These are phyloP conservation scores for Candida orba DNA, from an alignment of 805 yeast species.

Conservation along the genomic window DNA sequence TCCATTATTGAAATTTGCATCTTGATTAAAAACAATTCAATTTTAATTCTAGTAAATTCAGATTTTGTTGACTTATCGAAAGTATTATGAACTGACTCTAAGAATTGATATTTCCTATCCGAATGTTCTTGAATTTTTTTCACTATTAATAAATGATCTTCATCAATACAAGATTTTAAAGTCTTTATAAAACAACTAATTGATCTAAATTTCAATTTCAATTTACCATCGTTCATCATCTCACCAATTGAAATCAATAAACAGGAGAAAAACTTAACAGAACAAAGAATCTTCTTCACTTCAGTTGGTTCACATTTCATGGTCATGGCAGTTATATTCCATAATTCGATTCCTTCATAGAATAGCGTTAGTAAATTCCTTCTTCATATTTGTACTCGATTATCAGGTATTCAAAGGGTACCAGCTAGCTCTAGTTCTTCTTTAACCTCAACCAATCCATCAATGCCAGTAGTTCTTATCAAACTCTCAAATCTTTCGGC, in stretches of 20 bases:
- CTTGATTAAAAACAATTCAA: conserved; percentile 26
- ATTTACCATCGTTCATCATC: conserved; percentile 15
- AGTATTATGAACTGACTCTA: conserved; percentile 16
- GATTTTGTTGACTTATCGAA: not conserved
- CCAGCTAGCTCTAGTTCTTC: conserved; percentile 23
- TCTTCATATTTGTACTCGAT: not conserved
- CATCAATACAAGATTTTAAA: conserved; percentile 25
- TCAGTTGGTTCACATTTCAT: conserved; percentile 17
- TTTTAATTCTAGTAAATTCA: conserved; percentile 16
- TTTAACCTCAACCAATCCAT: conserved; percentile 13
- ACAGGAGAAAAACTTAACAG: conserved; percentile 23
- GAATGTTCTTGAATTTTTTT: conserved; percentile 24
- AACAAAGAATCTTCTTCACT: conserved; percentile 9
- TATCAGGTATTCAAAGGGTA: not conserved
- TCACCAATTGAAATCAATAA: conserved; percentile 28
- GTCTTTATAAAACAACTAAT: conserved; percentile 26
- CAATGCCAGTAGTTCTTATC: conserved; percentile 19
- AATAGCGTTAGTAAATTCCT: not conserved
- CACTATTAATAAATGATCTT: conserved; percentile 12
- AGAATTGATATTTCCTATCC: conserved; percentile 19
- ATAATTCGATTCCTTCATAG: conserved; percentile 24
- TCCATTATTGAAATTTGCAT: conserved; percentile 26
- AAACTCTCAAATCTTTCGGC: conserved; percentile 27
- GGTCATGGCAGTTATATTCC: conserved; percentile 30
- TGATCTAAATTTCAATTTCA: conserved; percentile 23